Conservation (phyloP, 2,329 filamentous ascomycete species). For the Coniochaeta prunicola region DNA sequence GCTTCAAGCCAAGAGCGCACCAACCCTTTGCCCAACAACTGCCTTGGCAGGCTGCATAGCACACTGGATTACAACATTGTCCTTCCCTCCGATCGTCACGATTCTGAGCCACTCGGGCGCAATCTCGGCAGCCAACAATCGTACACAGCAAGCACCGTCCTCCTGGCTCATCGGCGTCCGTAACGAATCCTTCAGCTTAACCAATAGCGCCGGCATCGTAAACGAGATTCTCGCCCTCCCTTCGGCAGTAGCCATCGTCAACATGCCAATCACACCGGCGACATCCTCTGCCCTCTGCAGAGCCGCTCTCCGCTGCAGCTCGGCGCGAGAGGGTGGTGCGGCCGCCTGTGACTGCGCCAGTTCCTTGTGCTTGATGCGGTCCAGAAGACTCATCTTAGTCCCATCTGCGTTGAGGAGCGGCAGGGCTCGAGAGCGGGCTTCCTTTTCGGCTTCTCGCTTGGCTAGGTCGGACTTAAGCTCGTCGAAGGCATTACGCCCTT, state of each 20-base stretch:
- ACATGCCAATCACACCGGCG: conserved; percentile 58
- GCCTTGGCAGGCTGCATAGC: conserved; percentile 25
- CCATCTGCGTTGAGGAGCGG: conserved; percentile 33
- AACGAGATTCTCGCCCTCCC: conserved; percentile 56
- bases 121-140: conserved; percentile 45
- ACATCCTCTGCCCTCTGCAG: conserved; percentile 64
- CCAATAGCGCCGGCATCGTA: conserved; percentile 53
- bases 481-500: conserved; percentile 62
- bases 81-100: conserved; percentile 42
- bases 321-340: conserved; percentile 40
- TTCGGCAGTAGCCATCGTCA: conserved; percentile 46
- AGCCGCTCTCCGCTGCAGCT: conserved; percentile 56
- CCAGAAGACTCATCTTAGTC: conserved; percentile 60
- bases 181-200: conserved; percentile 62
- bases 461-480: conserved; percentile 59
- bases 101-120: conserved; percentile 50
- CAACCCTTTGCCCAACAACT: conserved; percentile 24
- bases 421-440: conserved; percentile 18
- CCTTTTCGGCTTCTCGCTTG: conserved; percentile 40
- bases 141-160: conserved; percentile 42
- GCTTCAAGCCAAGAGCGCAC: conserved; percentile 12
- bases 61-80: conserved; percentile 50
- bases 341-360: conserved; percentile 38
- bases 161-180: conserved; percentile 45
- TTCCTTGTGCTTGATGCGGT: conserved; percentile 69